These are phyloP conservation scores for Diaporthe australafricana DNA, from an alignment of 2,329 filamentous ascomycete species.

Conservation along the genomic window DNA sequence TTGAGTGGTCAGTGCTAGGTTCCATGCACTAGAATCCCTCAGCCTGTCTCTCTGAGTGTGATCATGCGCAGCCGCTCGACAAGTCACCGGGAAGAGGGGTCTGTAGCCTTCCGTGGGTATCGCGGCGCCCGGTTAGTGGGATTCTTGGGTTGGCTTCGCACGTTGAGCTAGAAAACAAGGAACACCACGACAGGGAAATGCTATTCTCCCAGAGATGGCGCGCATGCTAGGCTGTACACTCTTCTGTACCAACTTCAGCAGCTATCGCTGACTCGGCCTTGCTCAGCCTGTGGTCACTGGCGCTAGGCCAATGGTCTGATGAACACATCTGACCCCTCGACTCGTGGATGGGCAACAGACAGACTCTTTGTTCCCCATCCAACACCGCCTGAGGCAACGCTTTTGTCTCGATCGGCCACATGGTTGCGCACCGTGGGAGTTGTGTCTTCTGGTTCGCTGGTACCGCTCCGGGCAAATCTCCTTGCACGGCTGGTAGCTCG, in stretches of 20 bases:
- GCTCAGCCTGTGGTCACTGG: slow-evolving; percentile 5
- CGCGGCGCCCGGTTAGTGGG: neutral
- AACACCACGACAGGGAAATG: neutral
- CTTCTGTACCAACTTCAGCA: neutral
- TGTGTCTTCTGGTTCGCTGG: slow-evolving; percentile 2
- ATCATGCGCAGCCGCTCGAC: neutral
- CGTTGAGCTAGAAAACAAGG: slow-evolving; percentile 10
- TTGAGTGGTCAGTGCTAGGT: slow-evolving; percentile 8
- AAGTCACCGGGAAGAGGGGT: neutral
- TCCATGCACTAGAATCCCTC: neutral
- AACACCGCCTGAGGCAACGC: neutral
- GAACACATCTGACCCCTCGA: neutral
- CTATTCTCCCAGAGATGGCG: neutral
- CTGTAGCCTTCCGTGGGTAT: slow-evolving; percentile 21
- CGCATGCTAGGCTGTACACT: neutral
- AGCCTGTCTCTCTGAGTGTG: neutral
- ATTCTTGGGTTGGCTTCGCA: slow-evolving; percentile 11
- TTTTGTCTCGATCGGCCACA: neutral
- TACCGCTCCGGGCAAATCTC: slow-evolving; percentile 2
- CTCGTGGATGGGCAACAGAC: neutral
- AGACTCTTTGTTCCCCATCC: neutral
- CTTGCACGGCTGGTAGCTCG: neutral
- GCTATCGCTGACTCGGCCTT: neutral
- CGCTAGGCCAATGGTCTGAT: neutral
- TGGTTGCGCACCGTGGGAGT: neutral